Conservation (phyloP, 495 filamentous ascomycete species). For the Cryomyces antarcticus region DNA sequence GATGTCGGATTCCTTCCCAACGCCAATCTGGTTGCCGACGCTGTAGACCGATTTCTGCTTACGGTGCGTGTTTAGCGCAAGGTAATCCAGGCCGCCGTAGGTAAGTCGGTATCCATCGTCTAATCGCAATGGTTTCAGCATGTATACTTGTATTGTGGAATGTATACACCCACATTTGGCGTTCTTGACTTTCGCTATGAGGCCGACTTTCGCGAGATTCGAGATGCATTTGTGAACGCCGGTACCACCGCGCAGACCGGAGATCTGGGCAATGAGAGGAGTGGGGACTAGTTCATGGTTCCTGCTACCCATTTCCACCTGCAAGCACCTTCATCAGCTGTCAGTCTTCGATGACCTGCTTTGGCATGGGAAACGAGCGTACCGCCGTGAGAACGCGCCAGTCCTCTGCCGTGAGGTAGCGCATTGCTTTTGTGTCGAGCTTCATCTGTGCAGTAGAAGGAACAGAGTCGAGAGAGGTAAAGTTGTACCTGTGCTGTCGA, state of each 20-base stretch:
- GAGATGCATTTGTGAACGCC: slow-evolving; percentile 81
- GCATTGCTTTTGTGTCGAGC: slow-evolving; percentile 76
- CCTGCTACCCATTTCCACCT: slow-evolving; percentile 84
- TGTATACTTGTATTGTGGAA: slow-evolving; percentile 10
- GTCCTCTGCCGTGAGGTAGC: slow-evolving; percentile 80
- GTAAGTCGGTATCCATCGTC: slow-evolving; percentile 92
- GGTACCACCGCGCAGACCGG: slow-evolving; percentile 52
- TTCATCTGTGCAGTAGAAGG: slow-evolving; percentile 41
- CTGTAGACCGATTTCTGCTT: slow-evolving; percentile 62
- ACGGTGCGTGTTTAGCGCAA: slow-evolving; percentile 75
- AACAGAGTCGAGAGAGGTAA: no score
- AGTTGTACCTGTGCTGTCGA: no score
- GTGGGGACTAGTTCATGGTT: slow-evolving; percentile 97
- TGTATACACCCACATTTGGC: slow-evolving; percentile 37
- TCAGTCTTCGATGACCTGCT: slow-evolving; percentile 19
- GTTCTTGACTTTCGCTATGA: slow-evolving; percentile 87
- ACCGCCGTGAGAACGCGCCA: slow-evolving; percentile 90
- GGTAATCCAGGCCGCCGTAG: slow-evolving; percentile 92
- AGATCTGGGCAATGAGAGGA: slow-evolving; percentile 62
- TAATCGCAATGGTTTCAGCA: not conserved
- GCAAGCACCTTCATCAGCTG: slow-evolving; percentile 6
- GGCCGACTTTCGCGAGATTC: slow-evolving; percentile 69
- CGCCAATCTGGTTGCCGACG: slow-evolving; percentile 84
- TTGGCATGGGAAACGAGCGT: slow-evolving; percentile 21
- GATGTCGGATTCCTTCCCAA: slow-evolving; percentile 96